These are phyloP conservation scores for Debaryomyces nepalensis DNA, from an alignment of 1,139 yeast genomes.

Conservation along the genomic window DNA sequence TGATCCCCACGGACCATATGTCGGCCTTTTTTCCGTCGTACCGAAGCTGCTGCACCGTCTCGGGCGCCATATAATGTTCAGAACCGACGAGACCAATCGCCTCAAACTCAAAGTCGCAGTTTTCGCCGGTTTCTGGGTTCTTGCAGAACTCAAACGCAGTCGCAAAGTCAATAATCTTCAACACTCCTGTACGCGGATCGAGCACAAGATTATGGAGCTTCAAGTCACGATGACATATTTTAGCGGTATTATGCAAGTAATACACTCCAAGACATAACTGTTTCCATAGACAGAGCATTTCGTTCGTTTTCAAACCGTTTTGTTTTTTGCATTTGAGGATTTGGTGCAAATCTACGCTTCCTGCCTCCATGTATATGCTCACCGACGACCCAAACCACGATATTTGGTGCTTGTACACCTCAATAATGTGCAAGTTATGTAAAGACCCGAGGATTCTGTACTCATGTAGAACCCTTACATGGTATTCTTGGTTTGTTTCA, in stretches of 20 bases:
- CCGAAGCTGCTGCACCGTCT: slow-evolving; percentile 36
- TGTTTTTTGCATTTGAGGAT: slow-evolving; percentile 13
- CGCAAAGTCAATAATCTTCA: slow-evolving; percentile 48
- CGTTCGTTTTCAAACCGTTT: slow-evolving; percentile 16
- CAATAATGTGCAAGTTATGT: slow-evolving; percentile 41
- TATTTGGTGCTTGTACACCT: slow-evolving; percentile 30
- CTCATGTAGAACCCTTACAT: slow-evolving; percentile 41
- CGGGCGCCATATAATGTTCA: slow-evolving; percentile 52
- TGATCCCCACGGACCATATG: slow-evolving; percentile 55
- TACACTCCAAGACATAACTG: slow-evolving; percentile 37
- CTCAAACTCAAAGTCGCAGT: slow-evolving; percentile 10
- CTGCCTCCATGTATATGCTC: slow-evolving; percentile 39
- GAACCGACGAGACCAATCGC: slow-evolving; percentile 58
- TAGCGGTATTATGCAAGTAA: slow-evolving; percentile 34
- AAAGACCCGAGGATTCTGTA: slow-evolving; percentile 33
- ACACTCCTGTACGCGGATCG: slow-evolving; percentile 23
- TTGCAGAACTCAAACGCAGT: slow-evolving; percentile 26
- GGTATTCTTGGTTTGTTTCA: slow-evolving; percentile 44
- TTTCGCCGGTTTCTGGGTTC: slow-evolving; percentile 13
- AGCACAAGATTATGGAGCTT: slow-evolving; percentile 46
- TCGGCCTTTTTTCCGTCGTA: slow-evolving; percentile 51
- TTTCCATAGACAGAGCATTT: slow-evolving; percentile 38
- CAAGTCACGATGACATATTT: slow-evolving; percentile 47
- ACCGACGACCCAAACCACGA: slow-evolving; percentile 26
- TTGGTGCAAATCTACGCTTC: slow-evolving; percentile 28